Base-by-base conservation (phyloP, 2,329 filamentous ascomycete species). In the Didymella segeticola region DNA sequence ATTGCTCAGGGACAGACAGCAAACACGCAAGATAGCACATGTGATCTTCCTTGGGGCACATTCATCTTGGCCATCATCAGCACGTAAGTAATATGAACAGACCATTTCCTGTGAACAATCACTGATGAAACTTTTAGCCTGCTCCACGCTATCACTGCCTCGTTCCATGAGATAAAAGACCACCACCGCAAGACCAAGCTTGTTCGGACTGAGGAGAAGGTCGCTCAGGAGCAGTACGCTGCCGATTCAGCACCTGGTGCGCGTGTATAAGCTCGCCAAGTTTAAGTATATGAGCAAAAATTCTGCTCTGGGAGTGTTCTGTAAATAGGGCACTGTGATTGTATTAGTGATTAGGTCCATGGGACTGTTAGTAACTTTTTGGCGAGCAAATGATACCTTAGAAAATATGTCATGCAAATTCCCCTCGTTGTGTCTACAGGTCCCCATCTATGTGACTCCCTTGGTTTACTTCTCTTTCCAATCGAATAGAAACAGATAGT, bases 51-150 rank as follows among this genome's bases (percentile, higher is more conserved):
- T 1, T 78, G 75, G 77, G 77, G 74, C 0, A 78, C 75, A 0
- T 80, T 80, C 53, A 70, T 78, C 9, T 47, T 79, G 52, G 77
- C 77, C 7, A 79, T 79, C 37, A 60, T 79, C 48, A 77, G 73
- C 73, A 79, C 76, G 76, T 79, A 68, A 74, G 76, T 76, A 14
- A 2, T 6, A 6, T 10, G 26, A 11, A 4, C 30, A 33, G 14
- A 26, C 19, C 11, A 17, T 6, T 19, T 9, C 9, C 17, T n/a
- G 2, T 11, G 20, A 19, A 23, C 26, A 19, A 8, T 11, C 9
- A 15, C 33, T 62, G 22, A 58, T 19, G 9, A 4, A 22, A n/a
- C n/a, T n/a, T n/a, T n/a, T 49, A 78, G 76, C 8, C 15, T 79
- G 15, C 70, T 80, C 5, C 77, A 80, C 53, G 73, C 75, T 11